phyloP scores from a whole-genome alignment of 805 yeast species.

The Yarrowia sp. region DNA sequence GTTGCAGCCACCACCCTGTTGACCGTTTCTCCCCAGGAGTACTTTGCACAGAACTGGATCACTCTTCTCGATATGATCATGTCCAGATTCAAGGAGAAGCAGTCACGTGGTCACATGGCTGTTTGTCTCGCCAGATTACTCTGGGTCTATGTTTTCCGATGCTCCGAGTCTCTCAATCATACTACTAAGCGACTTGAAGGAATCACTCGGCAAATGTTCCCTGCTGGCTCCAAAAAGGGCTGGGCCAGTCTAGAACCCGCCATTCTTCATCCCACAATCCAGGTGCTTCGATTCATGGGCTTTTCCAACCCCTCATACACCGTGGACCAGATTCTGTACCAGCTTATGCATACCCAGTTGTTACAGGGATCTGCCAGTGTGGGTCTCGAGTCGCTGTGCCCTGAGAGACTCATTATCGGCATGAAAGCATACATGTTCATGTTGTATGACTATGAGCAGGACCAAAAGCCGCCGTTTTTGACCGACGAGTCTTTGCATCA shows the following conservation, averaged over 20 bases:
- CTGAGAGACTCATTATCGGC: slow-evolving; percentile 69
- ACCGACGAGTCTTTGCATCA: slow-evolving; percentile 44
- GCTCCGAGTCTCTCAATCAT: slow-evolving; percentile 83
- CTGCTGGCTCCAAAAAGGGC: slow-evolving; percentile 38
- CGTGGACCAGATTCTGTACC: slow-evolving; percentile 71
- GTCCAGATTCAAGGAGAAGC: slow-evolving; percentile 62
- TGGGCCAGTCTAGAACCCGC: slow-evolving; percentile 70
- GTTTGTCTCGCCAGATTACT: slow-evolving; percentile 67
- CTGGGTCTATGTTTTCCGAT: slow-evolving; percentile 87
- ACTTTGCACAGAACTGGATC: slow-evolving; percentile 73
- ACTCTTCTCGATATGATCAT: slow-evolving; percentile 58
- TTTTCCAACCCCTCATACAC: slow-evolving; percentile 73
- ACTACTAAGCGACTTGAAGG: slow-evolving; percentile 74
- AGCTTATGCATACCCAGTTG: slow-evolving; percentile 45
- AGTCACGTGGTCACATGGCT: slow-evolving; percentile 46
- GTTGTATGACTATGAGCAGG: slow-evolving; percentile 55
- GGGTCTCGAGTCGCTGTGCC: slow-evolving; percentile 55
- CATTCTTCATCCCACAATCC: slow-evolving; percentile 63
- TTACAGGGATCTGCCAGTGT: slow-evolving; percentile 45
- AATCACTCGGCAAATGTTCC: slow-evolving; percentile 54
- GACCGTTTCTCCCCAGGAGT: slow-evolving; percentile 73
- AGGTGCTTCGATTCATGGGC: slow-evolving; percentile 73
- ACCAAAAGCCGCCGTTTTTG: slow-evolving; percentile 72
- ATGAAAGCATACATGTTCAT: slow-evolving; percentile 70
- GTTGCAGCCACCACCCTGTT: slow-evolving; percentile 63